A percentile compares a stretch with the other conserved stretches of the same genome.
Evolutionary conservation across 148 eudicot genomes (phyloP).

Genomic region (Salicornia ramosissima): DNA sequence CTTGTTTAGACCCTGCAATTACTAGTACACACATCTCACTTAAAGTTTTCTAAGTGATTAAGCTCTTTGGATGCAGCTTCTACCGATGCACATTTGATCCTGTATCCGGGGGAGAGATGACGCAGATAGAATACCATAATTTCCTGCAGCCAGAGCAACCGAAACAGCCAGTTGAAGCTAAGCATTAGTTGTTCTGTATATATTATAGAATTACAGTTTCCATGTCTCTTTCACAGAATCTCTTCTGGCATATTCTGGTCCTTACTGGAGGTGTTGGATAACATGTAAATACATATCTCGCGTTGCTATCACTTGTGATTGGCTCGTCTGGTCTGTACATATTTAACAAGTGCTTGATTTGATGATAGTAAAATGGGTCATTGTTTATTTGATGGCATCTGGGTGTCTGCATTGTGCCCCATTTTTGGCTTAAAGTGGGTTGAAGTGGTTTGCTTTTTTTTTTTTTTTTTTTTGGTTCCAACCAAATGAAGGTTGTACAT

Average conservation of each 20-base stretch:
- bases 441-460: no score
- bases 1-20: no score
- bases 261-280: background rate
- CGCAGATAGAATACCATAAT: constrained; percentile 44
- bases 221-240: background rate
- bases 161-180: constrained; percentile 34
- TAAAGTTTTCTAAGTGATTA: background rate
- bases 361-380: no score
- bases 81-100: constrained; percentile 64
- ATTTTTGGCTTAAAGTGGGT: no score
- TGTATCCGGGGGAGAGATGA: constrained; percentile 61
- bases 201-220: background rate
- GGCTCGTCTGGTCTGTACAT: constrained; percentile 1
- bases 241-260: background rate
- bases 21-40: background rate
- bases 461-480: no score
- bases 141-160: constrained; percentile 44
- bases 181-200: background rate
- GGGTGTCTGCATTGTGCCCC: no score
- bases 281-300: constrained; percentile 12
- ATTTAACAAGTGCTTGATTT: background rate
- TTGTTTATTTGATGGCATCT: no score
- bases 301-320: background rate
- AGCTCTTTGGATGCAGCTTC: constrained; percentile 43
- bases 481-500: no score